Base-by-base conservation (phyloP, 106 monocot species). In the Dendrobium chrysotoxum region DNA sequence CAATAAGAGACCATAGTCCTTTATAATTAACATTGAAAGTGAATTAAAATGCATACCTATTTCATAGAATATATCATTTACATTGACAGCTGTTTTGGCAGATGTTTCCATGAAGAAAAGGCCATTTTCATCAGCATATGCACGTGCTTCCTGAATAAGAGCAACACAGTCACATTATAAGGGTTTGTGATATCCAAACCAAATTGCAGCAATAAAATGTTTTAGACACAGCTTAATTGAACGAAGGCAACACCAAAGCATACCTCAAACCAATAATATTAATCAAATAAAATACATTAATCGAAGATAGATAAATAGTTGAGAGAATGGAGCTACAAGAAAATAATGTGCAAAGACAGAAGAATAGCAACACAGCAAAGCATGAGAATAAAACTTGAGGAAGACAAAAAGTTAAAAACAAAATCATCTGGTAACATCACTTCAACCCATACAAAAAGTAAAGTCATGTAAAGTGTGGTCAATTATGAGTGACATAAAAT, bases 81-180 rank as follows among this genome's bases (percentile, higher is more conserved):
- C 86, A 77, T 86, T 86, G 28, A 31, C 58, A 26, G 86, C 86
- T 75, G 82, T 82, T 78, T 86, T 86, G 5, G 86, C 86, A 65
- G 86, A 86, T 28, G 86, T 86, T 57, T 86, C 86, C 86, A 83
- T 86, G 70, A 86, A 86, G 75, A 86, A 86, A 67, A 86, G 82
- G 25, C 86, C 86, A 83, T 86, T 86, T 76, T 80, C 86, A 17
- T 86, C 82, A 45, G 86, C 86, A 86, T 86, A 86, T 50, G 75
- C 68, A 23, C 76, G 75, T 53, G 82, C 86, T 86, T 86, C 86
- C 86, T 86, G 82, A 50, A 80, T 25, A 44, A 75, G 18, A 39
- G 53, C 75, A 75, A 44, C 7, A 46, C 20, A 47, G 47, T 40
- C 28, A 12, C 4, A 28, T 76, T 25, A 26, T 12, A 39, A n/a